Conservation (phyloP, 768 basidiomycete genomes). For the Suillus alpinus region DNA sequence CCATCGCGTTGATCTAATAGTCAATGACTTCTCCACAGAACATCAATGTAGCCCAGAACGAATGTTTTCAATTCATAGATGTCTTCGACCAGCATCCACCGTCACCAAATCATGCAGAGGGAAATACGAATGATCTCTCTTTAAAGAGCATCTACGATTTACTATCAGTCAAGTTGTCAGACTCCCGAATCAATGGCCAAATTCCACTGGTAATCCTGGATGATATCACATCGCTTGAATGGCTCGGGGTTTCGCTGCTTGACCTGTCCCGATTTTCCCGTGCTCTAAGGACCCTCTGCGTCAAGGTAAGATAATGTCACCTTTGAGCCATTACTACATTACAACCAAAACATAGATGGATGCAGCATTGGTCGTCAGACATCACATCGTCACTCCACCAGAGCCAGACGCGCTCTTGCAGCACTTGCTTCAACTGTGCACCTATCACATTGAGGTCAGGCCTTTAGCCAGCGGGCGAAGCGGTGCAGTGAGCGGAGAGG, state of each 20-base stretch:
- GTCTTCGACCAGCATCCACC: constrained; percentile 36
- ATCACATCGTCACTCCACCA: constrained; percentile 53
- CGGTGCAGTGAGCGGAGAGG: constrained; percentile 77
- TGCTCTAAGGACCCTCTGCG: constrained; percentile 54
- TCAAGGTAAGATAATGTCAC: constrained; percentile 39
- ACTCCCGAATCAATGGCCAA: constrained; percentile 7
- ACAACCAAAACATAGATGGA: constrained; percentile 37
- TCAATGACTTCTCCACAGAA: constrained; percentile 22
- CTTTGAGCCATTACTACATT: not conserved
- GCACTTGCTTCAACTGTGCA: constrained; percentile 56
- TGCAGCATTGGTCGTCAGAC: constrained; percentile 58
- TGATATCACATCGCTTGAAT: constrained; percentile 64
- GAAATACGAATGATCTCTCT: constrained; percentile 6
- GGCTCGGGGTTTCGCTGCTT: constrained; percentile 57
- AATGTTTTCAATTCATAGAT: constrained; percentile 54
- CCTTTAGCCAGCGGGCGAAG: constrained; percentile 74
- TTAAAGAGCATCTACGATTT: constrained; percentile 37
- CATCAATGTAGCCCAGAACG: constrained; percentile 34
- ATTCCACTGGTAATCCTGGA: constrained; percentile 61
- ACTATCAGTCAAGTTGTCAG: constrained; percentile 26
- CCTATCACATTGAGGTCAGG: constrained; percentile 70
- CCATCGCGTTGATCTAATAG: not conserved
- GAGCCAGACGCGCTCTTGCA: constrained; percentile 63
- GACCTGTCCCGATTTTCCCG: constrained; percentile 59
- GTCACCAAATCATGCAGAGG: constrained; percentile 11